phyloP scores from a whole-genome alignment of 2,329 filamentous ascomycete genomes.

The Aspergillus sergii region DNA sequence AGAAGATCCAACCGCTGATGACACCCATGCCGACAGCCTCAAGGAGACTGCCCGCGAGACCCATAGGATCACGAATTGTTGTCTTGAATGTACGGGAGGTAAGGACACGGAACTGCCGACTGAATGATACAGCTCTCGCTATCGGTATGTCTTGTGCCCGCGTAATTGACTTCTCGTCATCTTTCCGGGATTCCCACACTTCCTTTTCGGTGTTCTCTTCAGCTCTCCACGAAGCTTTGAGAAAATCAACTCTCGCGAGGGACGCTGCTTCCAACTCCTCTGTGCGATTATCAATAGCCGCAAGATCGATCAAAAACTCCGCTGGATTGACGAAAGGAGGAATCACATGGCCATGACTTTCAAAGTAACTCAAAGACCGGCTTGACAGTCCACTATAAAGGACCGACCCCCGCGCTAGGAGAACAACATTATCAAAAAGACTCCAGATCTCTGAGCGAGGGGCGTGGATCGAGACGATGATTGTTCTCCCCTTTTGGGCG shows the following conservation, averaged over 20 bases:
- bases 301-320: slow-evolving; percentile 73
- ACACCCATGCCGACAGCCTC: slow-evolving; percentile 73
- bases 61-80: slow-evolving; percentile 76
- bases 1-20: slow-evolving; percentile 74
- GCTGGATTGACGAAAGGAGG: slow-evolving; percentile 77
- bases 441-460: slow-evolving; percentile 79
- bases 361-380: slow-evolving; percentile 67
- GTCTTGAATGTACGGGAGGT: slow-evolving; percentile 70
- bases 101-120: slow-evolving; percentile 66
- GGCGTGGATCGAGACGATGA: slow-evolving; percentile 76
- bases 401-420: slow-evolving; percentile 68
- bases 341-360: slow-evolving; percentile 60
- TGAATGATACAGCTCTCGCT: slow-evolving; percentile 56
- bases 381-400: slow-evolving; percentile 66
- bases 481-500: slow-evolving; percentile 68
- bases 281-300: slow-evolving; percentile 72
- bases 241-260: slow-evolving; percentile 59
- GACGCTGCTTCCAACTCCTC: slow-evolving; percentile 66
- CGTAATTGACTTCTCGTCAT: neutral
- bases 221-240: slow-evolving; percentile 63
- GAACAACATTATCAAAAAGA: slow-evolving; percentile 71
- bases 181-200: neutral
- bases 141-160: slow-evolving; percentile 9
- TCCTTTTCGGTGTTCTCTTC: slow-evolving; percentile 7
- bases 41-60: slow-evolving; percentile 69